Base-by-base conservation (phyloP, 108 stramenopile species). In the Aurantiochytrium sp. region DNA sequence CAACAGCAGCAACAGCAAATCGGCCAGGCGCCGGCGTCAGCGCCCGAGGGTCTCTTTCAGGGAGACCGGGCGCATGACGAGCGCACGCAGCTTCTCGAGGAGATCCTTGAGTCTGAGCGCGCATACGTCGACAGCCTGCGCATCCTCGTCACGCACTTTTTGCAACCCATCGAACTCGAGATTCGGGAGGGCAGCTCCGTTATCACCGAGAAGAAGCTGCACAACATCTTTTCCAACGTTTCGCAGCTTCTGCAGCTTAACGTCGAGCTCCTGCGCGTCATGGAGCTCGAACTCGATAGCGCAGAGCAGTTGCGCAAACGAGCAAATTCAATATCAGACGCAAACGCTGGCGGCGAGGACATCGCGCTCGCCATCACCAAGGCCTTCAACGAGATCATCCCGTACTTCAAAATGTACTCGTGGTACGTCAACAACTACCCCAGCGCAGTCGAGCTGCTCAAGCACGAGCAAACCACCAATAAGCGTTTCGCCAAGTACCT, bases 361-460 rank as follows among this genome's bases (percentile, higher is more conserved):
- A 6, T 81, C 2, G 39, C 73, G 73, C 45, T 27, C 12, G 73
- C 73, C 21, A 81, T 81, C 39, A 81, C 73, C 10, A 81, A 81
- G 45, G 73, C 73, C 45, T 81, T 81, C 45, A 81, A 81, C 10
- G 73, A 81, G 39, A 81, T 81, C 73, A 81, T 81, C 32, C 73
- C 73, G 36, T 81, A 81, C 30, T 81, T 81, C 24, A 81, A 81
- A 81, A 81, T 81, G 73, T 81, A 81, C 45, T 81, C 73, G 6
- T 81, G 73, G 73, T 81, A 81, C 24, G 73, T 81, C 45, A 81
- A 81, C 73, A 81, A 81, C 2, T 81, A 81, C 73, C 42, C 42
- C n/a, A 81, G 10, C n/a, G 73, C 73, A 0, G 45, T 81, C 42
- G 73, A 81, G 73, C 42, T 81, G n/a, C 73, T 81, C 73, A 81